phyloP scores from a whole-genome alignment of 306 rosid genomes.

The Fragaria ananassa region DNA sequence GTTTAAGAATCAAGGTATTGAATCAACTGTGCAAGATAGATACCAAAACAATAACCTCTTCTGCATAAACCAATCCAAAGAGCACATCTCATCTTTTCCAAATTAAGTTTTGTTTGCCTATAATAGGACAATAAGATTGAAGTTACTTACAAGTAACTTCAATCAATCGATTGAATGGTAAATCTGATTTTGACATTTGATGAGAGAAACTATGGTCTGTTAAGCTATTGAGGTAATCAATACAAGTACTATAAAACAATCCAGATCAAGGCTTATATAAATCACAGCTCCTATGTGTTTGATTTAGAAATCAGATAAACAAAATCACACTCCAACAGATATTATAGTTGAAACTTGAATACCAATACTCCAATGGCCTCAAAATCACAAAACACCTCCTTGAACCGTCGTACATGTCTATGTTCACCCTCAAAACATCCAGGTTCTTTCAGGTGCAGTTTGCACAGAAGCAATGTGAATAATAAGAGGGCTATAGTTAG shows the following conservation, averaged over 20 bases:
- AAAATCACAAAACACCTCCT: conserved; percentile 6
- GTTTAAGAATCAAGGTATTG: background rate
- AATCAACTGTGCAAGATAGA: background rate
- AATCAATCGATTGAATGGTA: background rate
- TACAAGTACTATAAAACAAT: background rate
- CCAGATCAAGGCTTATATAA: conserved; percentile 19
- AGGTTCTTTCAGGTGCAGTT: conserved; percentile 65
- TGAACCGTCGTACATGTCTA: conserved; percentile 42
- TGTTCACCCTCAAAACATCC: conserved; percentile 67
- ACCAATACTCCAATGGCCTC: conserved; percentile 37
- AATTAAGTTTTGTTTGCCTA: background rate
- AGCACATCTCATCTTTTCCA: background rate
- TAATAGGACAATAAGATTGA: background rate
- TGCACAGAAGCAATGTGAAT: conserved; percentile 39
- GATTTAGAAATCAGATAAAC: background rate
- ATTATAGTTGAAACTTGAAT: background rate
- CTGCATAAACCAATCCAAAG: background rate
- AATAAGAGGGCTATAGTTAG: background rate
- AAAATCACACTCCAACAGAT: background rate
- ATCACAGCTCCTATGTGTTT: background rate
- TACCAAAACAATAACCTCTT: background rate
- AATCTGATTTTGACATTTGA: background rate
- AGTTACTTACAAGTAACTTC: background rate
- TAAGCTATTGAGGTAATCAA: conserved; percentile 9
- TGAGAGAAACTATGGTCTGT: no score